Base-by-base conservation (phyloP, 768 basidiomycete genomes). In the Mycena leptocephala region DNA sequence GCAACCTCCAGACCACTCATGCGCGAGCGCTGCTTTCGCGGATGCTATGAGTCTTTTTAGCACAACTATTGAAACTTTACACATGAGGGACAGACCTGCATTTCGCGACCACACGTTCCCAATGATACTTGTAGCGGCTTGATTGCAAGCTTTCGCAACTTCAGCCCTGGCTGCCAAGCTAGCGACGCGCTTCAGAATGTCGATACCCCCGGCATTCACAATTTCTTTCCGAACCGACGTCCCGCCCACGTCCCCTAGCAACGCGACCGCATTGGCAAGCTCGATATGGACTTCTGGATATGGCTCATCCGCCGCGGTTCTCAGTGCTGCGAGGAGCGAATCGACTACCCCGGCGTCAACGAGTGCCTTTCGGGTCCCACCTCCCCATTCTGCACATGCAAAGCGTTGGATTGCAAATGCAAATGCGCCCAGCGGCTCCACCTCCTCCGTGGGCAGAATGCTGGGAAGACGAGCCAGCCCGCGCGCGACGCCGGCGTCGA, bases 41-140 rank as follows among this genome's bases (percentile, higher is more conserved):
- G 75, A 76, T 37, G 74, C 74, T 75, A 8, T 1, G 1, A 55
- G 46, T 22, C 35, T 5, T 18, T 26, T 7, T 3, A 28, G 26
- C 35, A 8, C 58, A 30, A 8, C 8, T 28, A 28, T 28, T 4
- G 16, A 4, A 53, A n/a, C n/a, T n/a, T n/a, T n/a, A n/a, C n/a
- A n/a, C n/a, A 30, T 13, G 22, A 14, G 5, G 26, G 22, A 61
- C 81, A 18, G 5, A 79, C 80, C 81, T 56, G 81, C 72, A 68
- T 82, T 82, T n/a, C 82, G 62, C 14, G 81, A 75, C 81, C 80
- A 81, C 3, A 82, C 46, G 53, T 82, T 82, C 3, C 82, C 82
- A 20, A 73, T 81, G 35, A 81, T 73, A 56, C 80, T 81, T 46
- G 79, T 81, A 30, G 68, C 77, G 6, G 82, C 82, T 53, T 80